Evolutionary conservation across 1,139 yeast genomes (phyloP).

Genomic region (Geotrichum citri-aurantii): DNA sequence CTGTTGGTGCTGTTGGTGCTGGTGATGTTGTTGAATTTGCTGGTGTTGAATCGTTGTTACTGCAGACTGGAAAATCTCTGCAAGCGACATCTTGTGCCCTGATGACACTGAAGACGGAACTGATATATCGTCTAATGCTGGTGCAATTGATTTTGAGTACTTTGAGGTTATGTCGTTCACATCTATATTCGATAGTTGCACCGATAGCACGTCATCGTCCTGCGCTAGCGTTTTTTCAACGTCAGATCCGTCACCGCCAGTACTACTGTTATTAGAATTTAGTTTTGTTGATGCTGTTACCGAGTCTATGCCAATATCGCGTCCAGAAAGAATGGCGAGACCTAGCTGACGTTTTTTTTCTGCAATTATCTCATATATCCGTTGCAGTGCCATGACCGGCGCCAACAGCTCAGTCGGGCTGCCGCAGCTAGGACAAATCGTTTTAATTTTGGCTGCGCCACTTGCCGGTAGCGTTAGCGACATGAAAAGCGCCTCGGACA

Average conservation of each 20-base stretch:
- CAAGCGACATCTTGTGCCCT: constrained; percentile 17
- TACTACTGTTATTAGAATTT: not conserved
- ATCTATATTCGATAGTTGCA: constrained; percentile 3
- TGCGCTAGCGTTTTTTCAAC: not conserved
- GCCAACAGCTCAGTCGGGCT: constrained; percentile 14
- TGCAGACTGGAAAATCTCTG: constrained; percentile 21
- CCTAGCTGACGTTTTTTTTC: constrained; percentile 14
- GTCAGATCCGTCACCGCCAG: not conserved
- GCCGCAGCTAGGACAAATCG: constrained; percentile 12
- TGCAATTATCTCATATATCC: constrained; percentile 3
- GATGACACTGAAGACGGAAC: not conserved
- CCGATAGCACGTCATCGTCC: not conserved
- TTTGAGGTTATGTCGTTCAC: constrained; percentile 2
- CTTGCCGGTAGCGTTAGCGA: not conserved
- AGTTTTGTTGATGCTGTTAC: not conserved
- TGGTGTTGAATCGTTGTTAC: constrained; percentile 11
- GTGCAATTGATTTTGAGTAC: not conserved
- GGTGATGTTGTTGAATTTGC: not conserved
- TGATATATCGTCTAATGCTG: not conserved
- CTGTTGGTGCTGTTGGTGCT: constrained; percentile 1
- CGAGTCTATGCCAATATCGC: not conserved
- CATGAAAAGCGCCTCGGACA: constrained; percentile 43
- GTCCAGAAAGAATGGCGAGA: constrained; percentile 8
- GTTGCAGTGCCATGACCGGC: constrained; percentile 10
- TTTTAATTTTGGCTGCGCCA: not conserved